Percentiles rank a stretch among this genome's conserved stretches.
Conservation (phyloP, 495 filamentous ascomycete species). For the Evansstolkia leycettana region DNA sequence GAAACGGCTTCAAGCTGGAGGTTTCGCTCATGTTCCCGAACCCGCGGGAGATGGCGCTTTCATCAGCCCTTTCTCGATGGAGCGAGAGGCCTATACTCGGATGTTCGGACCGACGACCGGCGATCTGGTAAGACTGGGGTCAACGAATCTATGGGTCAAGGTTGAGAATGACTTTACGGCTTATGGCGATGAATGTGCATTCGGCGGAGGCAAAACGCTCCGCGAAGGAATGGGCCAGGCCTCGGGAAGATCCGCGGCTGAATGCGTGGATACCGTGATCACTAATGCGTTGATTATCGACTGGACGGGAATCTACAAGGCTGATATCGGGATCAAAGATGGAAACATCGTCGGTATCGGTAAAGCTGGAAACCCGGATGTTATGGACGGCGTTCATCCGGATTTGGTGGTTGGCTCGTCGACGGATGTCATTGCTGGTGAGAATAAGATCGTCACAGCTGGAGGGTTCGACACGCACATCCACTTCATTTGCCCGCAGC, state of each 20-base stretch:
- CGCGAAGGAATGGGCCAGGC: slow-evolving; percentile 96
- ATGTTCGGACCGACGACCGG: slow-evolving; percentile 95
- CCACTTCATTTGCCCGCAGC: slow-evolving; percentile 95
- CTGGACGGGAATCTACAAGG: slow-evolving; percentile 90
- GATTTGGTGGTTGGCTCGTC: slow-evolving; percentile 77
- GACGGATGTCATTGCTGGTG: slow-evolving; percentile 92
- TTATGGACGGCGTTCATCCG: slow-evolving; percentile 79
- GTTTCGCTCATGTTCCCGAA: slow-evolving; percentile 67
- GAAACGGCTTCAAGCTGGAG: slow-evolving; percentile 47
- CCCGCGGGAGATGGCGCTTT: slow-evolving; percentile 41
- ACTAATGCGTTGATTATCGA: slow-evolving; percentile 91
- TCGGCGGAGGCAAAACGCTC: slow-evolving; percentile 90
- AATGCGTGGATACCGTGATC: slow-evolving; percentile 76
- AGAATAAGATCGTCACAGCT: slow-evolving; percentile 85
- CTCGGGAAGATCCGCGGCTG: slow-evolving; percentile 53
- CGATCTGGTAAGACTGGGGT: slow-evolving; percentile 68
- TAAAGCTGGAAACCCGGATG: slow-evolving; percentile 92
- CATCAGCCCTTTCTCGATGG: slow-evolving; percentile 54
- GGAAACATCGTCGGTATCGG: slow-evolving; percentile 85
- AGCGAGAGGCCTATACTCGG: slow-evolving; percentile 60
- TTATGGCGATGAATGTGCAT: slow-evolving; percentile 91
- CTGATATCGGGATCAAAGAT: slow-evolving; percentile 88
- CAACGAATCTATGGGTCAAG: slow-evolving; percentile 82
- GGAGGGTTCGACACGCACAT: slow-evolving; percentile 91
- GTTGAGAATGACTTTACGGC: slow-evolving; percentile 78